Conservation (phyloP, 192 early-diverging fungal genomes). For the Backusella mclennaniae region DNA sequence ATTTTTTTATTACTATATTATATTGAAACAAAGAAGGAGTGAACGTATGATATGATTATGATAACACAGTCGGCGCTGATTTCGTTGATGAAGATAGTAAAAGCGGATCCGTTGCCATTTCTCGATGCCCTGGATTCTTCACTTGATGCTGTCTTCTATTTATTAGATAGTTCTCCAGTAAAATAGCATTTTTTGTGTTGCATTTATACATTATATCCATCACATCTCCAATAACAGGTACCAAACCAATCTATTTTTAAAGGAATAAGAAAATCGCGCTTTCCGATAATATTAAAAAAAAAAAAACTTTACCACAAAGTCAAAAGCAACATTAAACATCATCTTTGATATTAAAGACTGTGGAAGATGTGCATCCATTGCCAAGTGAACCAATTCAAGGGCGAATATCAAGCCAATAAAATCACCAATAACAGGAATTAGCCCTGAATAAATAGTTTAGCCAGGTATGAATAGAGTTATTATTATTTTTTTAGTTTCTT, state of each 20-base stretch:
- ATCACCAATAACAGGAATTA: constrained; percentile 47
- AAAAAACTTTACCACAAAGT: constrained; percentile 41
- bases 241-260: constrained; percentile 37
- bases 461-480: background rate
- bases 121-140: background rate
- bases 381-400: constrained; percentile 33
- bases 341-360: constrained; percentile 31
- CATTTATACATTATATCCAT: constrained; percentile 48
- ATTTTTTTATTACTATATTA: background rate
- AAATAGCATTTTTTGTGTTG: constrained; percentile 45
- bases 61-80: background rate
- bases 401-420: constrained; percentile 37
- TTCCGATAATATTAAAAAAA: background rate
- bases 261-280: background rate
- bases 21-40: background rate
- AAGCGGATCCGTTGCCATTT: background rate
- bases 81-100: background rate
- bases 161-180: constrained; percentile 40
- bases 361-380: constrained; percentile 42
- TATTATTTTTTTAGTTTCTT: constrained; percentile 1
- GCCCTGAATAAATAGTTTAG: constrained; percentile 28
- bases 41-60: background rate
- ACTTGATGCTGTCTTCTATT: background rate
- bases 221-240: constrained; percentile 47
- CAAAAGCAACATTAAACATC: constrained; percentile 42